Evolutionary conservation across 176 grass and related monocot species (phyloP), one percentile per base, ranked within the genome.

Genomic region (Microstegium vimineum): DNA sequence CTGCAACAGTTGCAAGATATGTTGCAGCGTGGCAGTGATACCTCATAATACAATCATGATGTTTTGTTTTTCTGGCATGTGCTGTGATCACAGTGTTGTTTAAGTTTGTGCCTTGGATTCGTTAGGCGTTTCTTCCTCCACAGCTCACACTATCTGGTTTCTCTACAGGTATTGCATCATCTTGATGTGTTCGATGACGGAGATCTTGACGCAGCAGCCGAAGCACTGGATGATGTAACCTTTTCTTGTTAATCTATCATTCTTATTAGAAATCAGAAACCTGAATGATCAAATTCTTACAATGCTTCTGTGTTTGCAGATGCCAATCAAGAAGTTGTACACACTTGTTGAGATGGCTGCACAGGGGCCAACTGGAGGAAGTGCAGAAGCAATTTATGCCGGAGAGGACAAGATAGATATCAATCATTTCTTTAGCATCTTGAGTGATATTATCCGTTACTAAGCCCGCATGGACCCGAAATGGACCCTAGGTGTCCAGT

Each of bases 331-430:
- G 87, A 91, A 90, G 68, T 22, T 95, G 61, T 94, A 99, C 73
- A 98, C 80, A 46, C 87, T 98, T 47, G 88, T 98, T 17, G 96
- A 98, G 90, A 98, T 98, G 95, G 95, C 95, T 73, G 90, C 89
- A 15, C 92, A 98, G 77, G 95, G 92, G 33, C 81, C 89, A 23
- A 60, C 60, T 30, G 75, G 90, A 12, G 89, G 89, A 69, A 91
- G 87, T 75, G 90, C 95, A 7, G 93, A 98, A 76, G 90, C 92
- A 45, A 77, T 98, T 81, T 94, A 90, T 81, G 30, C 87, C 9
- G 93, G 90, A 79, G 82, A 98, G 87, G 90, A 83, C 36, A 95
- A 98, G 82, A 91, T 98, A 7, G 81, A 95, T 81, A 85, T 95
- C 72, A 93, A 93, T 65, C 90, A 94, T 86, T 98, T 95, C 90